Conservation (phyloP, 371 early-diverging fungal species). For the Lichtheimia hyalospora region DNA sequence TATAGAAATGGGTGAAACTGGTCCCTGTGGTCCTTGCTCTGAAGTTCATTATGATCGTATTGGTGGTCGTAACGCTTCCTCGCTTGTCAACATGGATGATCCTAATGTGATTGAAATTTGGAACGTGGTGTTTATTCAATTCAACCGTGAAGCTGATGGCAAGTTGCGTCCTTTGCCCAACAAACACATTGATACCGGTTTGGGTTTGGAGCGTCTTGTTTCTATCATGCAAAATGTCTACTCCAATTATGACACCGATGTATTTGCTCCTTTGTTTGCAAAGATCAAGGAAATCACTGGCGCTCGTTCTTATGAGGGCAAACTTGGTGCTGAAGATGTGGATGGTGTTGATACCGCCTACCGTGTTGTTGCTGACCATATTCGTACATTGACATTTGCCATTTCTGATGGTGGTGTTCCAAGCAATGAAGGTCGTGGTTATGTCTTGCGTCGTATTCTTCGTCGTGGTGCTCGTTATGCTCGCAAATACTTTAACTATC, state of each 20-base stretch:
- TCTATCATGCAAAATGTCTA: constrained; percentile 95
- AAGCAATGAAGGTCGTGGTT: constrained; percentile 98
- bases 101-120: constrained; percentile 99
- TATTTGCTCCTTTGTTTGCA: constrained; percentile 86
- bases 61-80: constrained; percentile 94
- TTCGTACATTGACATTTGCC: constrained; percentile 97
- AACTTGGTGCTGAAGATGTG: constrained; percentile 87
- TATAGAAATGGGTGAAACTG: constrained; percentile 98
- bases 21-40: constrained; percentile 99
- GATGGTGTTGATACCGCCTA: constrained; percentile 98
- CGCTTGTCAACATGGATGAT: constrained; percentile 98
- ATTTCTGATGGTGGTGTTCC: constrained; percentile 97
- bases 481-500: constrained; percentile 88
- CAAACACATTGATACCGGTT: constrained; percentile 99
- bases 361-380: constrained; percentile 99
- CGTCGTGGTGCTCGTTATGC: constrained; percentile 97
- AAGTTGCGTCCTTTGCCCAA: constrained; percentile 89
- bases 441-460: constrained; percentile 98
- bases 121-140: constrained; percentile 99
- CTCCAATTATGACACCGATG: constrained; percentile 99
- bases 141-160: constrained; percentile 96
- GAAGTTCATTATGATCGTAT: constrained; percentile 99
- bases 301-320: constrained; percentile 82
- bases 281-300: constrained; percentile 87
- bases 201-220: constrained; percentile 98